Percentiles rank a stretch among this genome's conserved stretches.
These are phyloP conservation scores for Phialemonium atrogriseum DNA, from an alignment of 2,329 filamentous ascomycete species.

Conservation along the genomic window DNA sequence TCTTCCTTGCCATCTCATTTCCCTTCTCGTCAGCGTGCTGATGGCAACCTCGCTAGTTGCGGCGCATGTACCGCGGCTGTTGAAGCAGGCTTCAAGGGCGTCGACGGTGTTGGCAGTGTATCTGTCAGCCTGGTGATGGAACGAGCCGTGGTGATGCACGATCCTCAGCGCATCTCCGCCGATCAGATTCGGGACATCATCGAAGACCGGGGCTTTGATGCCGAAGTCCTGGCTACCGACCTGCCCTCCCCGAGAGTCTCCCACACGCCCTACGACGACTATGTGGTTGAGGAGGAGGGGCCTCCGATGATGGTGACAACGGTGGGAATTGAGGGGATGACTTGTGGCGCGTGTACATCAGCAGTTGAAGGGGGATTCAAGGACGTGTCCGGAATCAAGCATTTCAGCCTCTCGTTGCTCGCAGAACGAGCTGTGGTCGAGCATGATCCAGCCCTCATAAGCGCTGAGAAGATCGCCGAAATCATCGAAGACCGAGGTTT, in stretches of 20 bases:
- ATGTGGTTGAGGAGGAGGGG: conserved; percentile 28
- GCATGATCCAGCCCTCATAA: conserved; percentile 55
- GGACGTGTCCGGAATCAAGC: conserved; percentile 61
- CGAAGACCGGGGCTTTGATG: conserved; percentile 87
- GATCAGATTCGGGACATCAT: conserved; percentile 77
- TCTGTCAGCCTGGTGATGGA: conserved; percentile 94
- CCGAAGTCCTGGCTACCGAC: conserved; percentile 77
- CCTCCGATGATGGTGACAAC: conserved; percentile 56
- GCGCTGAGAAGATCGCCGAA: conserved; percentile 45
- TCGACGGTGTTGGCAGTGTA: conserved; percentile 75
- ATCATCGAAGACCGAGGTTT: conserved; percentile 69
- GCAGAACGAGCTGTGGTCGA: conserved; percentile 81
- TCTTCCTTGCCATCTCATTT: conserved; percentile 5
- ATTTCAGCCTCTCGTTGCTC: conserved; percentile 74
- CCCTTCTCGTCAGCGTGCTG: background rate
- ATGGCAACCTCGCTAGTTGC: conserved; percentile 55
- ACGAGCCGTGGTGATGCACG: conserved; percentile 87
- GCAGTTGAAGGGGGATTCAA: conserved; percentile 77
- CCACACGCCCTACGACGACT: conserved; percentile 20
- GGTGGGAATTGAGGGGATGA: conserved; percentile 79
- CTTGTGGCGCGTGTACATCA: conserved; percentile 81
- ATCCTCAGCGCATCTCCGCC: conserved; percentile 64
- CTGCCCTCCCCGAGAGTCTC: conserved; percentile 46
- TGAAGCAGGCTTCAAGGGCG: conserved; percentile 78
- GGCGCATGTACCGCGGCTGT: conserved; percentile 94